A percentile compares a stretch with the other conserved stretches of the same genome.
phyloP scores from a whole-genome alignment of 2,329 filamentous ascomycete genomes.

The Sordariomycetes sp. region DNA sequence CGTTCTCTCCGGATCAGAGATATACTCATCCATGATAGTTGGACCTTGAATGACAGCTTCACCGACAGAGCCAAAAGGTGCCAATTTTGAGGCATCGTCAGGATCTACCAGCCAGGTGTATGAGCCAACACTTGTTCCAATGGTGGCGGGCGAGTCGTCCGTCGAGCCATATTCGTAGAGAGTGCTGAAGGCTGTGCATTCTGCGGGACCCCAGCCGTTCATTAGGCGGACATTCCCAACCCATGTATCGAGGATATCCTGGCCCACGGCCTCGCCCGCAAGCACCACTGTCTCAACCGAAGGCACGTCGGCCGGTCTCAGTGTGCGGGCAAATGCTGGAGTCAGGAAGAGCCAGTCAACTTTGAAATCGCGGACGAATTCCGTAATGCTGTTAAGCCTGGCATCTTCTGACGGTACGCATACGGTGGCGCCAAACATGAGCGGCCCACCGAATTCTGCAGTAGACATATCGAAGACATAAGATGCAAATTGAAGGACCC shows the following conservation, averaged over 20 bases:
- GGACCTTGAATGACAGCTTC: constrained; percentile 19
- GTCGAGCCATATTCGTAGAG: not conserved
- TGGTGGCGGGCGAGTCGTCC: not conserved
- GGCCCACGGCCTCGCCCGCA: constrained; percentile 7
- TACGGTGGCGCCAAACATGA: constrained; percentile 5
- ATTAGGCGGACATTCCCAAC: constrained; percentile 1
- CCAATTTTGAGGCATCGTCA: constrained; percentile 7
- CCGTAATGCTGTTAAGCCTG: not conserved
- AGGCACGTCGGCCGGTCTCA: constrained; percentile 4
- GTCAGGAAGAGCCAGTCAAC: constrained; percentile 2
- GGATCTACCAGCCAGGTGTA: constrained; percentile 13
- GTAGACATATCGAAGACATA: constrained; percentile 7
- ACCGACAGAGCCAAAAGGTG: constrained; percentile 10
- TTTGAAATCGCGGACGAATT: not conserved
- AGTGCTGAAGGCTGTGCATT: constrained; percentile 6
- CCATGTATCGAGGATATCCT: constrained; percentile 6
- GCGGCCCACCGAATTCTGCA: constrained; percentile 4
- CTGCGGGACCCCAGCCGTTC: constrained; percentile 12
- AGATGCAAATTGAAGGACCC: constrained; percentile 19
- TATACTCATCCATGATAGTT: constrained; percentile 34
- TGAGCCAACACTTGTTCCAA: constrained; percentile 7
- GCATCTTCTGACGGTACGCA: constrained; percentile 6
- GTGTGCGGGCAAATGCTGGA: constrained; percentile 2
- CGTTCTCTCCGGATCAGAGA: constrained; percentile 25
- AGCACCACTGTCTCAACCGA: constrained; percentile 5